Base-by-base conservation (phyloP, 345 rosid species). In the Aethionema arabicum region DNA sequence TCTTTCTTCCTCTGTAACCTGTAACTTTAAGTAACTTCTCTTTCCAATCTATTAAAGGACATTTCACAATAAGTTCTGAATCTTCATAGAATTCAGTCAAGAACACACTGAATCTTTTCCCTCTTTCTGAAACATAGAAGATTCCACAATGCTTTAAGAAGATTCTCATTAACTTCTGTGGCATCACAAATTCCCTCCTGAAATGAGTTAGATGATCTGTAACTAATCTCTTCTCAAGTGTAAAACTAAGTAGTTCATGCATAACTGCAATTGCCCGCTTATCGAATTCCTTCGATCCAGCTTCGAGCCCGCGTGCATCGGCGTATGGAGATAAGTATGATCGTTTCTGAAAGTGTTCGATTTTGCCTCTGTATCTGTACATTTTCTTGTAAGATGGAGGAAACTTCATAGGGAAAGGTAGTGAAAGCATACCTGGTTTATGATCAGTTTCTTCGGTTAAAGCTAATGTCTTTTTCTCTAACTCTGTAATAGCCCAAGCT, bases 161-260 rank as follows among this genome's bases (percentile, higher is more conserved):
- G 51, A 91, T 80, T 77, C 98, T 86, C 92, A 91, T 91, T 74
- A 91, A 77, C 76, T 88, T 91, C 65, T 91, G 95, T 3, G 98
- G 95, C 92, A 88, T 91, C 73, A 81, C 80, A 56, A 88, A 70
- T 73, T 88, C 92, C 21, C 74, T 66, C 48, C 95, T 79, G 56
- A 84, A 91, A 72, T 91, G 96, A 8, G 92, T 91, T 40, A 88
- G 87, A 52, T 88, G 90, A 82, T 91, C 92, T 0, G 95, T 88
- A 12, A 91, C 96, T 75, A 91, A 58, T 73, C 96, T 77, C 85
- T 83, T 88, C 78, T 91, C 95, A 4, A 86, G 59, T n/a, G 95
- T 88, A 61, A 88, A 91, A 68, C 91, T 82, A 68, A 86, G 96
- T 64, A 91, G 52, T 59, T 91, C 96, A 37, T 91, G 96, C 96